Percentiles rank a stretch among this genome's conserved stretches.
Evolutionary conservation across 2,329 filamentous ascomycete species (phyloP).

Genomic region (Ceratocystis alfenasii): DNA sequence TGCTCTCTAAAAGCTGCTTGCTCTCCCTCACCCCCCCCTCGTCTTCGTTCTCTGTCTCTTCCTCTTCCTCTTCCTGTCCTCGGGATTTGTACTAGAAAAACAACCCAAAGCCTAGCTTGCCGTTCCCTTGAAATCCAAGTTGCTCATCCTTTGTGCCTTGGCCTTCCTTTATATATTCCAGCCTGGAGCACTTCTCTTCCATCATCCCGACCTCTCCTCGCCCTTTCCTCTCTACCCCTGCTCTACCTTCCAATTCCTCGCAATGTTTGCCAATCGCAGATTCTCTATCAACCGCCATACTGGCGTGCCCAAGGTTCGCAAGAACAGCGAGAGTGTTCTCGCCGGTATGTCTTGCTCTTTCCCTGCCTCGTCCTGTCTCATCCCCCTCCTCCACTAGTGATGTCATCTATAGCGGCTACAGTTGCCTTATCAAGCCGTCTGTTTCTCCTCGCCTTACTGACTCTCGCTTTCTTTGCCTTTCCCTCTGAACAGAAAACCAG

Average conservation of each 20-base stretch:
- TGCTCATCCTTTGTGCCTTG: slow-evolving; percentile 1
- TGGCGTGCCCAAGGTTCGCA: slow-evolving; percentile 41
- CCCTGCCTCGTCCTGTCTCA: too few relatives aligned
- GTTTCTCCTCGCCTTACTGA: background rate
- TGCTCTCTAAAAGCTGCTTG: too few relatives aligned
- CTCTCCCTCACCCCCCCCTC: background rate
- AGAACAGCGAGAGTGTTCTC: slow-evolving; percentile 22
- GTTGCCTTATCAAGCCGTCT: background rate
- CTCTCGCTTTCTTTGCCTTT: background rate
- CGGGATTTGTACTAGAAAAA: background rate
- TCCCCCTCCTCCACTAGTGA: background rate
- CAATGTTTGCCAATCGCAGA: slow-evolving; percentile 44
- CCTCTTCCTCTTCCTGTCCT: background rate
- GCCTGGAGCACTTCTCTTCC: background rate
- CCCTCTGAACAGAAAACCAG: slow-evolving; percentile 49
- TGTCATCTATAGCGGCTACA: slow-evolving; percentile 10
- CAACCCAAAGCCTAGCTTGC: background rate
- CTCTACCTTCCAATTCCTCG: slow-evolving; percentile 22
- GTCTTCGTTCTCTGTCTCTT: background rate
- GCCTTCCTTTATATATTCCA: background rate
- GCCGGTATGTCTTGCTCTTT: slow-evolving; percentile 13
- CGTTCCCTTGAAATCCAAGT: slow-evolving; percentile 1
- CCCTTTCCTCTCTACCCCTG: background rate
- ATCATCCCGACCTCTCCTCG: background rate
- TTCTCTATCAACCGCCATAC: slow-evolving; percentile 58